These are phyloP conservation scores for Vitis rotundifolia DNA, from an alignment of 164 flowering plant genomes.

Conservation along the genomic window DNA sequence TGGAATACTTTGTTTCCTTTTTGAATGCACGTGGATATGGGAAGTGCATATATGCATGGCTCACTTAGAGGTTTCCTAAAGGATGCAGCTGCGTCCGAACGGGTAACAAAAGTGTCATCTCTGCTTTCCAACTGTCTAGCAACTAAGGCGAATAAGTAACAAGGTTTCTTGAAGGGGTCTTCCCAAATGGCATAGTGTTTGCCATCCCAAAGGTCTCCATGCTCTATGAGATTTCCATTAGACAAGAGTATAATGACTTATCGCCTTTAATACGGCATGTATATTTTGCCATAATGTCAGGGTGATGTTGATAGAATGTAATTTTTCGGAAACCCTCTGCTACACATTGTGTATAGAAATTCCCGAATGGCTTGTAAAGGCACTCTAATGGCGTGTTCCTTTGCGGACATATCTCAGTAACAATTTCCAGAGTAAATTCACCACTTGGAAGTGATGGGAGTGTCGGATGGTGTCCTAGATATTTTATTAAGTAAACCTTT, in stretches of 20 bases:
- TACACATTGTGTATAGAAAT: constrained; percentile 97
- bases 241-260: constrained; percentile 86
- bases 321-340: constrained; percentile 97
- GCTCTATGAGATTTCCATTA: constrained; percentile 86
- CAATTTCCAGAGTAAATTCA: no score
- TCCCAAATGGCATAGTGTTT: no score
- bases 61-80: no score
- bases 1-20: no score
- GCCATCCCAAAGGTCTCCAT: constrained; percentile 88
- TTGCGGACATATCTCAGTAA: no score
- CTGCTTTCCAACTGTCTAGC: constrained; percentile 92
- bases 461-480: constrained; percentile 67
- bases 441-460: constrained; percentile 68
- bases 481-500: constrained; percentile 63
- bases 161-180: no score
- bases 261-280: constrained; percentile 88
- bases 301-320: constrained; percentile 96
- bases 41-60: no score
- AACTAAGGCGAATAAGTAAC: no score
- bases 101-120: constrained; percentile 80
- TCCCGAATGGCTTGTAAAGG: constrained; percentile 86
- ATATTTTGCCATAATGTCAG: constrained; percentile 95
- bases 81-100: constrained; percentile 77
- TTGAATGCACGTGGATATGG: no score
- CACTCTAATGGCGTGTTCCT: constrained; percentile 96